Evolutionary conservation across 352 stramenopile genomes (phyloP).

Genomic region (Pilasporangium apinafurcum): DNA sequence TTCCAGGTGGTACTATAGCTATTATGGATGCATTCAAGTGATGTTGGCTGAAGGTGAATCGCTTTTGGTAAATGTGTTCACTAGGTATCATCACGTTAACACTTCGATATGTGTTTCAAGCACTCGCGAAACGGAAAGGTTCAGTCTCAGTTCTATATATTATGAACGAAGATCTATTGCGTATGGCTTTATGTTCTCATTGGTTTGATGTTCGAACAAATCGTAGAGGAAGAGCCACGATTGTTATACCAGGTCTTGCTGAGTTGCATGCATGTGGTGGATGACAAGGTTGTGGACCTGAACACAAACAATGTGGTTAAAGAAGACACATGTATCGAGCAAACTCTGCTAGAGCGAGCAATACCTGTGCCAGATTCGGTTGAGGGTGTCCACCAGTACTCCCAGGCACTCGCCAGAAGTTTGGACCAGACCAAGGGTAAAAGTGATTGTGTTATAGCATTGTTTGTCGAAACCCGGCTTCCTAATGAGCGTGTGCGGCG

Average conservation of each 20-base stretch:
- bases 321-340: slow-evolving; percentile 5
- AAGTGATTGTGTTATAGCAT: slow-evolving; percentile 29
- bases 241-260: slow-evolving; percentile 7
- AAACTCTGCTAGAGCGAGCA: slow-evolving; percentile 14
- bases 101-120: slow-evolving; percentile 25
- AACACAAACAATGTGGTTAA: not conserved
- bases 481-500: slow-evolving; percentile 14
- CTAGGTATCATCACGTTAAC: slow-evolving; percentile 26
- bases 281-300: slow-evolving; percentile 5
- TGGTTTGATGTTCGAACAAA: not conserved
- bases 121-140: slow-evolving; percentile 10
- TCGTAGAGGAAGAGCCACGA: not conserved
- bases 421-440: not conserved
- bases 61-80: not conserved
- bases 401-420: slow-evolving; percentile 9
- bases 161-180: no score
- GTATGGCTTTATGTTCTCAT: no score
- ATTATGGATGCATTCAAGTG: no score
- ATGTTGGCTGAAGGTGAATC: no score
- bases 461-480: slow-evolving; percentile 35
- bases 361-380: slow-evolving; percentile 17
- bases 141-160: no score
- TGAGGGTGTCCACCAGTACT: slow-evolving; percentile 30
- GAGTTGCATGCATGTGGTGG: slow-evolving; percentile 3
- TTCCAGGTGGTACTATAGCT: slow-evolving; percentile 4